Evolutionary conservation across 2,329 filamentous ascomycete genomes (phyloP).

Genomic region (Fusarium burgessii): DNA sequence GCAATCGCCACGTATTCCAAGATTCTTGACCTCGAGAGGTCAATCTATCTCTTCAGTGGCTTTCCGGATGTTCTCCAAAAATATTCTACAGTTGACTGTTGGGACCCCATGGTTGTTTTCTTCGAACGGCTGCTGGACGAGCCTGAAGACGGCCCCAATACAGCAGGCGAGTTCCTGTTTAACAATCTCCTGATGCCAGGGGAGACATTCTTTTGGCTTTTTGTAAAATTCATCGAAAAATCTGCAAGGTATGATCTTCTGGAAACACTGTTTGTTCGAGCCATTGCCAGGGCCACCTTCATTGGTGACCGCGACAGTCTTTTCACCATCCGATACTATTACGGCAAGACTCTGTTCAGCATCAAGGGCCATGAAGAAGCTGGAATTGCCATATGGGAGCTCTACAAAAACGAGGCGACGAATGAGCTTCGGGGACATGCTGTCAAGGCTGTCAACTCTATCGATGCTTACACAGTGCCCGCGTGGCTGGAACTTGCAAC

Average conservation of each 20-base stretch:
- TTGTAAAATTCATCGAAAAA: not conserved
- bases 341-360: not conserved
- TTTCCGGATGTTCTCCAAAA: not conserved
- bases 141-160: not conserved
- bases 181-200: not conserved
- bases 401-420: not conserved
- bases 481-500: not conserved
- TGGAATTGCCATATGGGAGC: not conserved
- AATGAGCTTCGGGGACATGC: not conserved
- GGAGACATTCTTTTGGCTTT: rapidly evolving
- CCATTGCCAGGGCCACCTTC: not conserved
- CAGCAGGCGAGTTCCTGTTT: not conserved
- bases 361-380: not conserved
- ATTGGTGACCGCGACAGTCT: not conserved
- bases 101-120: not conserved
- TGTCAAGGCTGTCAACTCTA: not conserved
- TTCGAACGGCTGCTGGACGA: not conserved
- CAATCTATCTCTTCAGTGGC: not conserved
- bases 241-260: not conserved
- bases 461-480: not conserved
- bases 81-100: not conserved
- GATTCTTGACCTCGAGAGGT: not conserved
- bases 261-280: not conserved
- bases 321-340: not conserved
- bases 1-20: not conserved